Evolutionary conservation across 2,329 filamentous ascomycete genomes (phyloP).

Genomic region (Verticillium tricorpus): DNA sequence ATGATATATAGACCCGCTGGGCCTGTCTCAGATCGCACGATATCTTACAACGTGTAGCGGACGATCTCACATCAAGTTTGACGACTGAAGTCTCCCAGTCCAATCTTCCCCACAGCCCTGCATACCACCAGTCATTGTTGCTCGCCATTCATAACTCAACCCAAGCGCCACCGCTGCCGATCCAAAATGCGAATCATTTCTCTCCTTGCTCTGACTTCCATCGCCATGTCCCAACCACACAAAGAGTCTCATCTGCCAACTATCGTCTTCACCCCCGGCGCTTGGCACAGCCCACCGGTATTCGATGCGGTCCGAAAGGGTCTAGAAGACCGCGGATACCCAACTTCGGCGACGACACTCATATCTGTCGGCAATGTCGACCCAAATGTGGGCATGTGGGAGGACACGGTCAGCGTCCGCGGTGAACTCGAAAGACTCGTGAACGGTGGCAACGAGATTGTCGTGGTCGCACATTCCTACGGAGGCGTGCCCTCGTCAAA

Average conservation of each 20-base stretch:
- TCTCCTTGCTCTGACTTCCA: not conserved
- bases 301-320: conserved; percentile 23
- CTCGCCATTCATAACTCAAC: not conserved
- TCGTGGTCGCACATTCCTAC: conserved; percentile 39
- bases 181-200: not conserved
- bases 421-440: conserved; percentile 19
- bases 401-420: conserved; percentile 28
- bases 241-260: conserved; percentile 7
- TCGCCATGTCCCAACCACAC: not conserved
- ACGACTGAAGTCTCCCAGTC: not conserved
- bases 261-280: conserved; percentile 33
- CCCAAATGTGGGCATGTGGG: conserved; percentile 16
- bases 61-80: not conserved
- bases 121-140: not conserved
- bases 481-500: conserved; percentile 34
- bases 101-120: not conserved
- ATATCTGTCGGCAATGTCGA: conserved; percentile 26
- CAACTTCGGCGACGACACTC: conserved; percentile 22
- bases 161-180: not conserved
- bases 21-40: not conserved
- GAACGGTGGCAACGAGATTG: conserved; percentile 31
- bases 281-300: conserved; percentile 27
- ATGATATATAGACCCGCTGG: not conserved
- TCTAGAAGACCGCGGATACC: conserved; percentile 26
- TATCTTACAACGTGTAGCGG: not conserved